phyloP scores from a whole-genome alignment of 108 stramenopile species.

The Nitzschia putrida region DNA sequence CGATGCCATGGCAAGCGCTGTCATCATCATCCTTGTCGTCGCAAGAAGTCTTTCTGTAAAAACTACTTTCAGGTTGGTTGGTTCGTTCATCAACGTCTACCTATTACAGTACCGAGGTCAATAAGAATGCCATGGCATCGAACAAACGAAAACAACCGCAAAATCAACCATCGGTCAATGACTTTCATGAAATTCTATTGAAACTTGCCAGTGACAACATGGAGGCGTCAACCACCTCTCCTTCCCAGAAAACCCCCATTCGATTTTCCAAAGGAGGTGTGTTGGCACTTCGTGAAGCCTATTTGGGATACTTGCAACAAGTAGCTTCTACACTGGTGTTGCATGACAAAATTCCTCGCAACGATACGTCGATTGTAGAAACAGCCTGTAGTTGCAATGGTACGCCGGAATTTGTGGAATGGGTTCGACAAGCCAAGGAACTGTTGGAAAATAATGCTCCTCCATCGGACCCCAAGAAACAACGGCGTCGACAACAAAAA shows the following conservation, averaged over 20 bases:
- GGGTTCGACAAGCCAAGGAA: neutral
- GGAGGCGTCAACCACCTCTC: neutral
- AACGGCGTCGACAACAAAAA: neutral
- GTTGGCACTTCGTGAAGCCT: neutral
- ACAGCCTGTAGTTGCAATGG: conserved; percentile 10
- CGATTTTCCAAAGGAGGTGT: conserved; percentile 11
- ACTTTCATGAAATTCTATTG: conserved; percentile 15
- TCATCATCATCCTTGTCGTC: too few species aligned
- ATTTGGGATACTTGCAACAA: conserved; percentile 15
- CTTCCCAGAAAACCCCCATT: neutral
- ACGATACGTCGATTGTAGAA: conserved; percentile 2
- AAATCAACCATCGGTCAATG: conserved; percentile 12
- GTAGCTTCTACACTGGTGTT: conserved; percentile 10
- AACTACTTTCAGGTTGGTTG: too few species aligned
- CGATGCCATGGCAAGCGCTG: too few species aligned
- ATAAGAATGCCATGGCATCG: neutral
- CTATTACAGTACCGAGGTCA: too few species aligned
- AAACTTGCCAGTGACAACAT: neutral
- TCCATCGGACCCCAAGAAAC: neutral
- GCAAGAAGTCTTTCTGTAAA: too few species aligned
- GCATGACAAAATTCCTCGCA: conserved; percentile 4
- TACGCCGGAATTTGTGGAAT: conserved; percentile 4
- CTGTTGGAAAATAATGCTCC: neutral
- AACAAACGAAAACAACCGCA: neutral
- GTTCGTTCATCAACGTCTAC: too few species aligned